These are phyloP conservation scores for Calonectria pseudoreteaudii DNA, from an alignment of 2,329 filamentous ascomycete genomes.

Conservation along the genomic window DNA sequence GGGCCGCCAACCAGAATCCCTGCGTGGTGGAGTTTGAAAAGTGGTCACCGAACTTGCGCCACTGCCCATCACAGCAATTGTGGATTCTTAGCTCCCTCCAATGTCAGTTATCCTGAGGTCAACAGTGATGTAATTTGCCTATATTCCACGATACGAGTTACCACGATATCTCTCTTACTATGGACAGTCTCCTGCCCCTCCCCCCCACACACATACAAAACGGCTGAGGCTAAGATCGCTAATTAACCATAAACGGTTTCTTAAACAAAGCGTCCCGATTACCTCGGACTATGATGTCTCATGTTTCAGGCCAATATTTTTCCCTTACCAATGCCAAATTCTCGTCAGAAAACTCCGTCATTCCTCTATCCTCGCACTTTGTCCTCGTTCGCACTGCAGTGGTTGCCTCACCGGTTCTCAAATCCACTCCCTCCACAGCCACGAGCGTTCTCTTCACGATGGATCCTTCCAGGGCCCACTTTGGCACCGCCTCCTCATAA, in stretches of 20 bases:
- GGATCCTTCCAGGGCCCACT: conserved; percentile 30
- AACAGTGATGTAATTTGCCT: background rate
- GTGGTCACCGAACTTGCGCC: background rate
- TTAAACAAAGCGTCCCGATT: background rate
- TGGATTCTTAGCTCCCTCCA: background rate
- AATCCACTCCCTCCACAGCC: conserved; percentile 18
- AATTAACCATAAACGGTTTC: background rate
- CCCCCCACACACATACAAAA: background rate
- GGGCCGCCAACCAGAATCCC: background rate
- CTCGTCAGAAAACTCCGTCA: conserved; percentile 23
- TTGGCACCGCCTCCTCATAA: conserved; percentile 25
- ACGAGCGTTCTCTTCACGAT: conserved; percentile 25
- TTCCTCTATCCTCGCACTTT: conserved; percentile 28
- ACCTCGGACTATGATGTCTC: background rate
- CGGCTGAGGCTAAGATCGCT: background rate
- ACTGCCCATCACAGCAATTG: background rate
- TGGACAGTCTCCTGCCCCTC: too few species aligned
- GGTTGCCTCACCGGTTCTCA: conserved; percentile 17
- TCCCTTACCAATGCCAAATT: conserved; percentile 25
- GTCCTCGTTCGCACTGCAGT: conserved; percentile 23
- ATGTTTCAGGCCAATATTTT: conserved; percentile 22
- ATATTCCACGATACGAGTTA: background rate
- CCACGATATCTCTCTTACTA: background rate
- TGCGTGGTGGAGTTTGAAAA: background rate
- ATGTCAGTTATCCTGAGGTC: background rate